Base-by-base conservation (phyloP, 2,329 filamentous ascomycete species). In the Aspergillus ochraceus region DNA sequence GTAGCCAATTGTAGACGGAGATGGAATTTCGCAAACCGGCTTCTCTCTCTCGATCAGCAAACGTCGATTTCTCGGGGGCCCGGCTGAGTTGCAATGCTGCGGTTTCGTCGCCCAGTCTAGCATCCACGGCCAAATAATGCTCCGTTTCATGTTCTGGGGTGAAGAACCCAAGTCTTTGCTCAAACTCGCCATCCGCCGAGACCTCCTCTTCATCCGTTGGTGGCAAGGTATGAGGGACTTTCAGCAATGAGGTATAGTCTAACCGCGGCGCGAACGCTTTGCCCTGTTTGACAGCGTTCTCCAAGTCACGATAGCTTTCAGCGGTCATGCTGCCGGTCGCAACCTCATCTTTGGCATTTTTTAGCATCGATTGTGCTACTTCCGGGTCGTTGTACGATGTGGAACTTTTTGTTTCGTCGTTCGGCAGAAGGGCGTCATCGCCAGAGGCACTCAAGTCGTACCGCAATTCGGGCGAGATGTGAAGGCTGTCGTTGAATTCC, bases 1-100 rank as follows among this genome's bases (percentile, higher is more conserved):
- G 86, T 12, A 99, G 85, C 95, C 95, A 99, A 75, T 96, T 97
- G 79, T 96, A 96, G 3, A 97, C 93, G 60, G 91, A 96, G 47
- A 92, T 90, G 0, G 93, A 92, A 73, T 98, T 98, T 54, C 85
- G 85, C 24, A 92, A 76, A 29, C 83, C 81, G 53, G 83, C 73
- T 58, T 85, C 83, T 71, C 77, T 83, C 76, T 80, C 84, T 60
- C 78, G 76, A 57, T 87, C 82, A 49, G 82, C 74, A 55, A 86
- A 80, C 4, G 70, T 70, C 9, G 71, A 70, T 49, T 73, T 73
- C 29, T 76, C 73, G 2, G 74, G 71, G 14, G 70, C 68, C 32
- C 68, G 73, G 58, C 72, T 74, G 6, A 87, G 72, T 29, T 89
- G 82, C 26, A 85, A 77, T 17, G 80, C 80, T 65, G 84, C 86